Evolutionary conservation across 2,329 filamentous ascomycete genomes (phyloP).

Genomic region (Nectriaceae sp.): DNA sequence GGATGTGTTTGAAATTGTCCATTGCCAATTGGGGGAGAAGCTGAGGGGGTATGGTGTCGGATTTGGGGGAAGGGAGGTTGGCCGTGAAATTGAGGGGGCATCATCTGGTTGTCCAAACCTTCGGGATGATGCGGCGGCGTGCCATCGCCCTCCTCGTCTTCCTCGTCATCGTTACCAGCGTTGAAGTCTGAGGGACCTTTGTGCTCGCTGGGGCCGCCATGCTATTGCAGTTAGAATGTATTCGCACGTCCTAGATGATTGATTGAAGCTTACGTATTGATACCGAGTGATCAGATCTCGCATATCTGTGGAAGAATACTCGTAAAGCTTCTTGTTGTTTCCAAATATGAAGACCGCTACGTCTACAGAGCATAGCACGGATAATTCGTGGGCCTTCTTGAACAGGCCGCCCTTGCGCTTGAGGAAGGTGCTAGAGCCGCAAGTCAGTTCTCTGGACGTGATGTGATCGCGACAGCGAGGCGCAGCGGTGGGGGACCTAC

Average conservation of each 20-base stretch:
- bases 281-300: constrained; percentile 85
- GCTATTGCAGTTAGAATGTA: constrained; percentile 54
- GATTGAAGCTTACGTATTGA: constrained; percentile 72
- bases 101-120: constrained; percentile 57
- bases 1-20: constrained; percentile 61
- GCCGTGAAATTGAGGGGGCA: constrained; percentile 70
- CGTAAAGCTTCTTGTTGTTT: constrained; percentile 98
- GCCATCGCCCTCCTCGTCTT: constrained; percentile 70
- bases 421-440: constrained; percentile 75
- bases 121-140: constrained; percentile 70
- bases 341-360: constrained; percentile 99
- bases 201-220: constrained; percentile 90
- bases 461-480: constrained; percentile 2
- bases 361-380: constrained; percentile 96
- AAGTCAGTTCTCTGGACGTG: constrained; percentile 17
- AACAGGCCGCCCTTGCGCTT: constrained; percentile 98
- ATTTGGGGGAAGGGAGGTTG: constrained; percentile 75
- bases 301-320: constrained; percentile 95
- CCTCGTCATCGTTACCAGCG: constrained; percentile 84
- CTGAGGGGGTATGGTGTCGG: constrained; percentile 79
- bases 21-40: constrained; percentile 85
- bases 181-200: constrained; percentile 94
- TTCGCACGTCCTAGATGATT: constrained; percentile 3
- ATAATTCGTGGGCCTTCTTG: constrained; percentile 99
- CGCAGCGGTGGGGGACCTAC: constrained; percentile 57